Base-by-base conservation (phyloP, 768 basidiomycete species). In the Rhodocollybia butyracea region DNA sequence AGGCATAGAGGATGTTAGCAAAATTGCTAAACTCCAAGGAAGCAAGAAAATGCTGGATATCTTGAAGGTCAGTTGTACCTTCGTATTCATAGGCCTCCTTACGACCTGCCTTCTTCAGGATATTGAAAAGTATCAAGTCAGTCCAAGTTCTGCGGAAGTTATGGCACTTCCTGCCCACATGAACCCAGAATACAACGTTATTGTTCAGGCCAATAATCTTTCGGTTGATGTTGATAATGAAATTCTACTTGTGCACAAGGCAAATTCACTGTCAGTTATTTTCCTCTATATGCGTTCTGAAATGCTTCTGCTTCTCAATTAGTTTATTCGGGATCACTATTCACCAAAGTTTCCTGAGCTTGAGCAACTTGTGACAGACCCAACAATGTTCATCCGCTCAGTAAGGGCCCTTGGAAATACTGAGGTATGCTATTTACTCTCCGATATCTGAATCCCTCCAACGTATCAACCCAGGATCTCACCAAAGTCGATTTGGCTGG, bases 261-360 rank as follows among this genome's bases (percentile, higher is more conserved):
- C 82, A 62, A 59, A 71, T 65, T 13, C 13, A 36, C 26, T 15
- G 53, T 42, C 31, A 43, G 38, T 26, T 51, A n/a, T 15, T 59
- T 50, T 17, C 1, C 12, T 42, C 38, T 11, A 47, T 56, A 26
- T 42, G 41, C 29, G 55, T 51, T 64, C 54, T 64, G 67, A 55
- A 62, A 54, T 55, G 26, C 55, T 57, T 56, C 32, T 43, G 45
- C 31, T 11, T 43, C 17, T 58, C 47, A 54, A 30, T 8, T 62
- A 95, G 91, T 98, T 98, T 78, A 95, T 98, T 65, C 87, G 97
- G 59, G 97, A 99, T 68, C 96, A 98, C 71, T 99, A 98, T 68
- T 84, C 89, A 0, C 81, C 89, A 27, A 91, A 93, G 59, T 99
- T 99, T 70, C 96, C 97, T 26, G 97, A 98, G 64, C 82, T 99